These are phyloP conservation scores for Fusarium sp. DNA, from an alignment of 2,329 filamentous ascomycete genomes.

Conservation along the genomic window DNA sequence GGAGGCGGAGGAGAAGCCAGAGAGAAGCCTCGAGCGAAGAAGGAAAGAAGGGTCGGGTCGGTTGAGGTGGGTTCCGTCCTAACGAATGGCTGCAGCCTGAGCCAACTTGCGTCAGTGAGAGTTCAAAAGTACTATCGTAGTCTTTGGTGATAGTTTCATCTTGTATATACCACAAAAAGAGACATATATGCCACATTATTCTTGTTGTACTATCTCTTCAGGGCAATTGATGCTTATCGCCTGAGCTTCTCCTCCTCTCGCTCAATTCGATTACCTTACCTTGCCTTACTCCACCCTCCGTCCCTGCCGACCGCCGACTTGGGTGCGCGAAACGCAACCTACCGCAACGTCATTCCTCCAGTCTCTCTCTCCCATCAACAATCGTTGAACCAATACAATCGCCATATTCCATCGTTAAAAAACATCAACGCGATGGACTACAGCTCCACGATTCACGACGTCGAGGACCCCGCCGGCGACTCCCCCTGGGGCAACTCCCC, in stretches of 20 bases:
- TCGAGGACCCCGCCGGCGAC: conserved; percentile 66
- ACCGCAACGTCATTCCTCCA: conserved; percentile 46
- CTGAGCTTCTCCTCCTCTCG: conserved; percentile 22
- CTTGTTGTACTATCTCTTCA: conserved; percentile 2
- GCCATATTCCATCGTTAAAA: conserved; percentile 22
- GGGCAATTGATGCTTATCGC: conserved; percentile 24
- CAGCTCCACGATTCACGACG: conserved; percentile 68
- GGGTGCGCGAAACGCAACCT: conserved; percentile 43
- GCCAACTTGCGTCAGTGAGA: conserved; percentile 50
- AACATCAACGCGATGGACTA: conserved; percentile 67
- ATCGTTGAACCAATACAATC: conserved; percentile 19
- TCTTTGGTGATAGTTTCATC: neutral
- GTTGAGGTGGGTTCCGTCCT: conserved; percentile 11
- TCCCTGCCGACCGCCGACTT: conserved; percentile 41
- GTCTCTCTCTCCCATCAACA: conserved; percentile 35
- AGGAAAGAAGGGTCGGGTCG: neutral
- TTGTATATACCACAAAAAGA: neutral
- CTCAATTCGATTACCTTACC: conserved; percentile 25
- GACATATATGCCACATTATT: neutral
- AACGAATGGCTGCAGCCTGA: conserved; percentile 38
- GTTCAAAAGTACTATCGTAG: neutral
- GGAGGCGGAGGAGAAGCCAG: conserved; percentile 4
- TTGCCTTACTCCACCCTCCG: conserved; percentile 34
- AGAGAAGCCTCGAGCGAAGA: neutral
- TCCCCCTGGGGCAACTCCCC: conserved; percentile 72